Percentiles rank a stretch among this genome's conserved stretches.
Evolutionary conservation across 1,284 basidiomycete species (phyloP).

Genomic region (Ganoderma lucidum): DNA sequence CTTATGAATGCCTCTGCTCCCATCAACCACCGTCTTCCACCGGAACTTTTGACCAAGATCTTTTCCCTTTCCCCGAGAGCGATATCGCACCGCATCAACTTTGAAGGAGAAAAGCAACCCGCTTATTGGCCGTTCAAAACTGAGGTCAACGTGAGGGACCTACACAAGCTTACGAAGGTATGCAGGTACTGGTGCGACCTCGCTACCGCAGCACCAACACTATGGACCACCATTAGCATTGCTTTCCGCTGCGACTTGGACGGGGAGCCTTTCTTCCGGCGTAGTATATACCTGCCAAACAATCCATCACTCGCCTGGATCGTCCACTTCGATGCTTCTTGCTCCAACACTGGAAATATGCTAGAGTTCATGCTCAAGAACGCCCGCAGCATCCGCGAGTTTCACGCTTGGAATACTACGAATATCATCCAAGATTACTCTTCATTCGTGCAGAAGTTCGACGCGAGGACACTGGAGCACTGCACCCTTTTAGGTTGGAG

Average conservation of each 20-base stretch:
- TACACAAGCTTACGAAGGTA: slow-evolving; percentile 1
- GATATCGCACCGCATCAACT: background rate
- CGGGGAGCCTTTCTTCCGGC: background rate
- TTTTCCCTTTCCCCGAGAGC: background rate
- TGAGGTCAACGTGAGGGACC: background rate
- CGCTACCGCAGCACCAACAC: background rate
- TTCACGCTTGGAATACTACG: background rate
- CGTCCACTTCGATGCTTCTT: background rate
- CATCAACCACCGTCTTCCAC: slow-evolving; percentile 11
- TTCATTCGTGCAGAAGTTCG: background rate
- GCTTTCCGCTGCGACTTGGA: background rate
- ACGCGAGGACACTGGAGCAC: background rate
- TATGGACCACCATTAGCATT: background rate
- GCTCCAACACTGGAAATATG: too few species aligned
- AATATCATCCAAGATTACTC: too few species aligned
- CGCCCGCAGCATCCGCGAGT: background rate
- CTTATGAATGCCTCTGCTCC: slow-evolving; percentile 7
- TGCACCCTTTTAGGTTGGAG: background rate
- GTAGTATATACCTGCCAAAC: background rate
- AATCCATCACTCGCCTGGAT: too few species aligned
- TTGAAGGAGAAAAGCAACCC: too few species aligned
- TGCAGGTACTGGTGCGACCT: slow-evolving; percentile 7
- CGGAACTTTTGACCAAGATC: slow-evolving; percentile 5
- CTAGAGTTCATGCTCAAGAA: background rate
- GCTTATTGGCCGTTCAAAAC: background rate